Percentiles rank a stretch among this genome's conserved stretches.
Conservation (phyloP, 2,329 filamentous ascomycete genomes). For the Setomelanomma holmii region DNA sequence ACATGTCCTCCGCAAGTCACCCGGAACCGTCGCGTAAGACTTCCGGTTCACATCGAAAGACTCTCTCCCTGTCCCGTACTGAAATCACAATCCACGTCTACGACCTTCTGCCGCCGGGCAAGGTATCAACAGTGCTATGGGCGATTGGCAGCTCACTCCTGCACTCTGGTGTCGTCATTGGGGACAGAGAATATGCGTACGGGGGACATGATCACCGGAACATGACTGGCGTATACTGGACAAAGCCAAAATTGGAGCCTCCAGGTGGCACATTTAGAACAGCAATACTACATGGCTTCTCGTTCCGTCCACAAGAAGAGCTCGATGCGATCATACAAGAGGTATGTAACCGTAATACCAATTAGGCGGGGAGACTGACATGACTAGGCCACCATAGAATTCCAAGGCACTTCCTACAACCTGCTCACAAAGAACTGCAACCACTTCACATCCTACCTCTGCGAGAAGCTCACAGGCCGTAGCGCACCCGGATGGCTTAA, state of each 20-base stretch:
- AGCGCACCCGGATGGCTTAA: constrained; percentile 80
- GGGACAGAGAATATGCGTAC: constrained; percentile 82
- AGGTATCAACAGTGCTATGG: constrained; percentile 79
- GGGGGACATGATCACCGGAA: constrained; percentile 77
- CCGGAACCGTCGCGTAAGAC: constrained; percentile 51
- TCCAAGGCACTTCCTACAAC: constrained; percentile 79
- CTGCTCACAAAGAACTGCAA: constrained; percentile 87
- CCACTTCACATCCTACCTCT: constrained; percentile 82
- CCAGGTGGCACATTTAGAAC: constrained; percentile 79
- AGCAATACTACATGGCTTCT: constrained; percentile 81
- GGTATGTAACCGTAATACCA: constrained; percentile 30
- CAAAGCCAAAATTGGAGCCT: constrained; percentile 72
- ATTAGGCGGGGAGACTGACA: too few species aligned
- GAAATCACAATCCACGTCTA: constrained; percentile 81
- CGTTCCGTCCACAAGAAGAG: constrained; percentile 71
- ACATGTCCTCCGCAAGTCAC: constrained; percentile 41
- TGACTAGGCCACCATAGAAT: constrained; percentile 68
- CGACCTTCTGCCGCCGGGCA: constrained; percentile 77
- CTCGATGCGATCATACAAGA: constrained; percentile 73
- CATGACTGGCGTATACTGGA: constrained; percentile 84
- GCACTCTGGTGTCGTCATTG: constrained; percentile 83
- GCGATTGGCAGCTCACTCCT: constrained; percentile 77
- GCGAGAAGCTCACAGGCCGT: constrained; percentile 73
- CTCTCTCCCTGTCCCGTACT: constrained; percentile 73
- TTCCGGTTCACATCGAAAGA: constrained; percentile 64